phyloP scores from a whole-genome alignment of 495 filamentous ascomycete species.

The Podospora bellae-mahoneyi region DNA sequence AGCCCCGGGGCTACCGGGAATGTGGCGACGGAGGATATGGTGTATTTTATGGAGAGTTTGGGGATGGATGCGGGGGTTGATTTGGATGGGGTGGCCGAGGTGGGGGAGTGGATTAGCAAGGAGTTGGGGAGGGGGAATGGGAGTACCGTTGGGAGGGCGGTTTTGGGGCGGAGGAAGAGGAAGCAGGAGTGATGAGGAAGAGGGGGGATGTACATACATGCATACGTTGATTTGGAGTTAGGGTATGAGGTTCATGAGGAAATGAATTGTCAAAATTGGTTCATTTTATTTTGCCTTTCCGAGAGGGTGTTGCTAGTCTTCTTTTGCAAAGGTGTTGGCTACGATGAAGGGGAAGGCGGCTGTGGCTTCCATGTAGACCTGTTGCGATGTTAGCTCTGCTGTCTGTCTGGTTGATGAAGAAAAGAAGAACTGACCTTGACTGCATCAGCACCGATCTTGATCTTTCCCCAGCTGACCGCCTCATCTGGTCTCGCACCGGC shows the following conservation, averaged over 20 bases:
- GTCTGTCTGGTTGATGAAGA: not conserved
- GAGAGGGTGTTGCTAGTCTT: constrained; percentile 18
- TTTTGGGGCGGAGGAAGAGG: constrained; percentile 53
- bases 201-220: not conserved
- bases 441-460: constrained; percentile 76
- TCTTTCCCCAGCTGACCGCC: constrained; percentile 98
- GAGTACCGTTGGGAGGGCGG: constrained; percentile 74
- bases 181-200: constrained; percentile 3
- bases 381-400: constrained; percentile 3
- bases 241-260: not conserved
- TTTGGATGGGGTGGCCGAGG: constrained; percentile 72
- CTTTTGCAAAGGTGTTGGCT: constrained; percentile 84
- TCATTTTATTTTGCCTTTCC: constrained; percentile 16
- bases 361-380: constrained; percentile 91
- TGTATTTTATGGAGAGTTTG: constrained; percentile 82
- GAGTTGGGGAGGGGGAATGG: constrained; percentile 76
- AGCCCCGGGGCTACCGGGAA: constrained; percentile 94
- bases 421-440: constrained; percentile 67
- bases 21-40: constrained; percentile 87
- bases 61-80: constrained; percentile 87
- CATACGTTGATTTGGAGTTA: not conserved
- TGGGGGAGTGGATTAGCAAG: constrained; percentile 84
- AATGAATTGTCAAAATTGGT: not conserved
- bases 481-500: constrained; percentile 94
- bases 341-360: constrained; percentile 91